These are phyloP conservation scores for Amaranthus palmeri DNA, from an alignment of 148 eudicot genomes.

Conservation along the genomic window DNA sequence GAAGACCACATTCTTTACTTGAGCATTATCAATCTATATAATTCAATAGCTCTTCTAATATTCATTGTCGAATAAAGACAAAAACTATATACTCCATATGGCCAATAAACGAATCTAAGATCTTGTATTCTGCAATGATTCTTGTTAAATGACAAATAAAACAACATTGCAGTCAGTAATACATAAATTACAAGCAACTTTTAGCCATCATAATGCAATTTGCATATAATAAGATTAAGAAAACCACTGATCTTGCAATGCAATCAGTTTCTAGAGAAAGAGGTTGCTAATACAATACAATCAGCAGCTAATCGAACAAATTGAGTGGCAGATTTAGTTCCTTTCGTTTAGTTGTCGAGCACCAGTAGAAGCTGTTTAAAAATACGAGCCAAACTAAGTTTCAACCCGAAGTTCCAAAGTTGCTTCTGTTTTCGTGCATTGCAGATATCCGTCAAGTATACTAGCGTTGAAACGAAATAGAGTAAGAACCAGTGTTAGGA, in stretches of 20 bases:
- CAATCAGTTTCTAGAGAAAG: conserved; percentile 1
- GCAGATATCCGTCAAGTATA: neutral
- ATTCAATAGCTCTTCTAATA: too few species aligned
- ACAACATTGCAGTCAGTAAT: neutral
- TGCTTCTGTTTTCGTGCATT: neutral
- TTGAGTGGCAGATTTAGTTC: neutral
- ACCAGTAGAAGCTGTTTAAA: conserved; percentile 4
- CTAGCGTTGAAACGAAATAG: conserved; percentile 66
- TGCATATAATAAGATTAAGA: neutral
- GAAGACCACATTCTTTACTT: too few species aligned
- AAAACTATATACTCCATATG: neutral
- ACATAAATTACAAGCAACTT: neutral
- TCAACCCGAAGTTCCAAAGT: neutral
- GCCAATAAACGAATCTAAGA: neutral
- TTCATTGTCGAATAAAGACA: too few species aligned
- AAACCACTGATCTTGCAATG: neutral
- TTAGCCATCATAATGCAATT: neutral
- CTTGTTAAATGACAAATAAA: neutral
- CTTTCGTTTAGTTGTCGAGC: neutral
- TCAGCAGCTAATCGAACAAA: neutral
- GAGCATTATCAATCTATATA: too few species aligned
- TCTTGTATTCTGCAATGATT: neutral
- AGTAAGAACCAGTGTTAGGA: conserved; percentile 92
- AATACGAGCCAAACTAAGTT: conserved; percentile 12
- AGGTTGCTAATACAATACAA: neutral